Conservation (phyloP, 257 asterid genomes). For the Capsicum pubescens region DNA sequence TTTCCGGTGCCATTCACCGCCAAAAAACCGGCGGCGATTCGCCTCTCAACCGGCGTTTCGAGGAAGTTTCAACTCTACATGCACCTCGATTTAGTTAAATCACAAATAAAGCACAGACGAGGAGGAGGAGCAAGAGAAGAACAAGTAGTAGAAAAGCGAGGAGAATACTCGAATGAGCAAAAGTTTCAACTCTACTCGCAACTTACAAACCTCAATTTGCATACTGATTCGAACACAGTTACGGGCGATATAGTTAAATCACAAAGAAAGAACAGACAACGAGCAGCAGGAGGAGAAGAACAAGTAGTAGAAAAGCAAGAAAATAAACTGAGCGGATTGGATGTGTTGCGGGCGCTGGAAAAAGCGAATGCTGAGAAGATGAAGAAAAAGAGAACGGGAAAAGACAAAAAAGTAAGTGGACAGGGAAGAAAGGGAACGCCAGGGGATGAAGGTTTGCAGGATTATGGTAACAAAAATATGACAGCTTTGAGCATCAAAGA, state of each 20-base stretch:
- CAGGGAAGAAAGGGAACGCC: not conserved
- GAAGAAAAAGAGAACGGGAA: conserved; percentile 33
- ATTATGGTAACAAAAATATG: not conserved
- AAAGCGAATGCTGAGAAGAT: conserved; percentile 48
- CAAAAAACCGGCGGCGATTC: not conserved
- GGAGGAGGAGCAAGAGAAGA: not conserved
- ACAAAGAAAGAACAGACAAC: not conserved
- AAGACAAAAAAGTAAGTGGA: not conserved
- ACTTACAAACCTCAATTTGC: not conserved
- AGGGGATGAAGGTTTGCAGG: conserved; percentile 13
- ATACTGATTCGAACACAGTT: too few relatives aligned
- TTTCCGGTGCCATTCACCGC: not conserved
- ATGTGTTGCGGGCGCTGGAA: conserved; percentile 55
- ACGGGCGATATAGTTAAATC: not conserved
- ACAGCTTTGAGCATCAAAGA: conserved; percentile 44
- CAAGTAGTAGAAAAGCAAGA: not conserved
- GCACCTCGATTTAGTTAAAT: too few relatives aligned
- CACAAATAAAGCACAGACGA: not conserved
- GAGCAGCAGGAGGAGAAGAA: not conserved
- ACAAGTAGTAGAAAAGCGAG: not conserved
- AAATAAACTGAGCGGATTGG: conserved; percentile 56
- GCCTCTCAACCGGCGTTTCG: not conserved
- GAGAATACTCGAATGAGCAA: too few relatives aligned
- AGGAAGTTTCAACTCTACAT: not conserved
- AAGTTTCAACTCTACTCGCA: not conserved